phyloP scores from a whole-genome alignment of 139 green algal species.

The Tetradesmus lagerheimii region DNA sequence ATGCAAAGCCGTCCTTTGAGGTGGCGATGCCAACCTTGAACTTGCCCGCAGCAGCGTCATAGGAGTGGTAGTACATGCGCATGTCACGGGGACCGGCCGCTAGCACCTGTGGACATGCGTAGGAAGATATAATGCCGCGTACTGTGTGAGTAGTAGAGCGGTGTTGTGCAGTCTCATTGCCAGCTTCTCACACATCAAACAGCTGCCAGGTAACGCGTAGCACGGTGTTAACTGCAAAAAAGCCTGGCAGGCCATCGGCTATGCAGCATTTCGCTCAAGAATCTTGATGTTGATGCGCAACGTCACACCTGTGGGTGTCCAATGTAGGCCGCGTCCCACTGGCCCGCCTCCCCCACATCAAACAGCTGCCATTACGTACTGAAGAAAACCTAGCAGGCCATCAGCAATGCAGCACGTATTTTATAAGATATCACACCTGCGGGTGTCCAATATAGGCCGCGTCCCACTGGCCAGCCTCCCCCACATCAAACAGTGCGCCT shows the following conservation, averaged over 20 bases:
- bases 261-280: no score
- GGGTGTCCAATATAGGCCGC: slow-evolving; percentile 78
- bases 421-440: no score
- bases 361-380: slow-evolving; percentile 83
- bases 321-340: slow-evolving; percentile 91
- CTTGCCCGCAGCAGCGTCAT: slow-evolving; percentile 53
- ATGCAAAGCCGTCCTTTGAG: slow-evolving; percentile 85
- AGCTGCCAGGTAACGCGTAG: no score
- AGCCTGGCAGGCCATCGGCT: no score
- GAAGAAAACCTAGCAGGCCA: no score
- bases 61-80: slow-evolving; percentile 94
- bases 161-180: no score
- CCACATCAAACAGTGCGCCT: slow-evolving; percentile 87
- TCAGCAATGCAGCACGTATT: no score
- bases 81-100: slow-evolving; percentile 79
- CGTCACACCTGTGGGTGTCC: slow-evolving; percentile 70
- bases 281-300: no score
- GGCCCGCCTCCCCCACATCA: slow-evolving; percentile 83
- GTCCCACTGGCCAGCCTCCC: slow-evolving; percentile 88
- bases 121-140: no score
- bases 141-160: no score
- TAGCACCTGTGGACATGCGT: slow-evolving; percentile 61
- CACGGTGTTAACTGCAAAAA: no score
- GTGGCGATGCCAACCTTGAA: slow-evolving; percentile 78
- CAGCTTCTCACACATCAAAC: no score